Conservation (phyloP, 768 basidiomycete species). For the Favolaschia claudopus region DNA sequence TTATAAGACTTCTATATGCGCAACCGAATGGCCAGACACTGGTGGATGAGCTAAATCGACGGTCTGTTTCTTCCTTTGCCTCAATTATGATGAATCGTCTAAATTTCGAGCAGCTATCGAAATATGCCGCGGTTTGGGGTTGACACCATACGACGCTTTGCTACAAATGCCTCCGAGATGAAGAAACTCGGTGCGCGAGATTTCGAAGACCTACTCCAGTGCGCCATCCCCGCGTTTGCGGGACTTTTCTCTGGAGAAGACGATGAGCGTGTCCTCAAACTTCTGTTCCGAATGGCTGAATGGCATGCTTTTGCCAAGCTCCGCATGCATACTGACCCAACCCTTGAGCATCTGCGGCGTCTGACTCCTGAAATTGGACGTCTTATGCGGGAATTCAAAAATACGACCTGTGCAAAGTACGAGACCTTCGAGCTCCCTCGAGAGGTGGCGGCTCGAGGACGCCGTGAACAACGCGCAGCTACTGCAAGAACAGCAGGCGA, state of each 20-base stretch:
- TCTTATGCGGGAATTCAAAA: conserved; percentile 36
- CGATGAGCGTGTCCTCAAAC: conserved; percentile 30
- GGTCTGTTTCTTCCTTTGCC: conserved; percentile 25
- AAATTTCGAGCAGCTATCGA: conserved; percentile 21
- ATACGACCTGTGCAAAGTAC: conserved; percentile 32
- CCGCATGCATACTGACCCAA: conserved; percentile 42
- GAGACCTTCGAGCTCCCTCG: conserved; percentile 37
- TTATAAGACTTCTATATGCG: conserved; percentile 41
- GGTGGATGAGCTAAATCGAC: conserved; percentile 31
- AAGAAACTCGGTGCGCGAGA: conserved; percentile 36
- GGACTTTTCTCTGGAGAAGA: conserved; percentile 36
- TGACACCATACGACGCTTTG: conserved; percentile 35
- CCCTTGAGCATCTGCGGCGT: conserved; percentile 31
- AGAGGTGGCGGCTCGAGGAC: conserved; percentile 31
- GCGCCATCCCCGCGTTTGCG: conserved; percentile 42
- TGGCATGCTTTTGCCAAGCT: conserved; percentile 50
- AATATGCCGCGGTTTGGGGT: conserved; percentile 26
- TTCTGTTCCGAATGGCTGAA: conserved; percentile 37
- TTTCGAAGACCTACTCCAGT: conserved; percentile 44
- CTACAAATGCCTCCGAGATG: conserved; percentile 33
- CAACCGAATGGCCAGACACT: conserved; percentile 14
- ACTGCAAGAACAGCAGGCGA: background rate
- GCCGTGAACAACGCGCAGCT: conserved; percentile 6
- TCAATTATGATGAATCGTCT: too few species aligned
- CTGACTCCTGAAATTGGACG: conserved; percentile 32